Evolutionary conservation across 768 basidiomycete species (phyloP).

Genomic region (Scleroderma bovista): DNA sequence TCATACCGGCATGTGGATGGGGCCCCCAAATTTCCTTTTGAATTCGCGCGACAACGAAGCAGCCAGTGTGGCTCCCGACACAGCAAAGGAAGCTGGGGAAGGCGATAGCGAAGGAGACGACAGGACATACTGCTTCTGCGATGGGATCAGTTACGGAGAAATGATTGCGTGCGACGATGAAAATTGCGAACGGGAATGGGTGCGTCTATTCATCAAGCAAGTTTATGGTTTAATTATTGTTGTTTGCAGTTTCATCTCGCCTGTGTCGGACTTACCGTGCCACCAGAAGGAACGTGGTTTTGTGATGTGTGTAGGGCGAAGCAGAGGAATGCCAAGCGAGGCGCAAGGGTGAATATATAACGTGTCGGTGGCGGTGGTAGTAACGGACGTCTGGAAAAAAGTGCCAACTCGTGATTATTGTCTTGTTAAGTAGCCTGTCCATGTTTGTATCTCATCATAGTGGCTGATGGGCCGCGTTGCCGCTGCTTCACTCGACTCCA

Average conservation of each 20-base stretch:
- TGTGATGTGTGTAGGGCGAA: slow-evolving; percentile 63
- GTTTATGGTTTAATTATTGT: slow-evolving; percentile 8
- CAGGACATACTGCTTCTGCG: slow-evolving; percentile 80
- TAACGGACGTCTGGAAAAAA: slow-evolving; percentile 22
- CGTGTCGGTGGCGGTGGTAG: slow-evolving; percentile 33
- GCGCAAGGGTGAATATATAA: slow-evolving; percentile 49
- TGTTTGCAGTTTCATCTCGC: slow-evolving; percentile 73
- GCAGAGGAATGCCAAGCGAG: slow-evolving; percentile 44
- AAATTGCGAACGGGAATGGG: slow-evolving; percentile 85
- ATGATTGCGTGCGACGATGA: slow-evolving; percentile 92
- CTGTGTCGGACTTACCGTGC: slow-evolving; percentile 62
- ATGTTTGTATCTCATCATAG: slow-evolving; percentile 13
- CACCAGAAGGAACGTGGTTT: slow-evolving; percentile 72
- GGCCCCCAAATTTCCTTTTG: slow-evolving; percentile 17
- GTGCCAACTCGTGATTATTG: slow-evolving; percentile 25
- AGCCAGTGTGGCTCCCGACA: slow-evolving; percentile 31
- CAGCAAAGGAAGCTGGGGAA: slow-evolving; percentile 41
- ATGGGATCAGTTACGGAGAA: slow-evolving; percentile 81
- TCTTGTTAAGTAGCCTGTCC: too few relatives aligned
- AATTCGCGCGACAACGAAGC: slow-evolving; percentile 27
- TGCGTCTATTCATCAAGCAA: slow-evolving; percentile 39
- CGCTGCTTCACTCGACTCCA: too few relatives aligned
- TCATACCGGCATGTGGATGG: slow-evolving; percentile 17
- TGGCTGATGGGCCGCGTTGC: too few relatives aligned
- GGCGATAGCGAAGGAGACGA: slow-evolving; percentile 55